A percentile compares a stretch with the other conserved stretches of the same genome.
Conservation (phyloP, 164 flowering plant species). For the Vitis cinerea region DNA sequence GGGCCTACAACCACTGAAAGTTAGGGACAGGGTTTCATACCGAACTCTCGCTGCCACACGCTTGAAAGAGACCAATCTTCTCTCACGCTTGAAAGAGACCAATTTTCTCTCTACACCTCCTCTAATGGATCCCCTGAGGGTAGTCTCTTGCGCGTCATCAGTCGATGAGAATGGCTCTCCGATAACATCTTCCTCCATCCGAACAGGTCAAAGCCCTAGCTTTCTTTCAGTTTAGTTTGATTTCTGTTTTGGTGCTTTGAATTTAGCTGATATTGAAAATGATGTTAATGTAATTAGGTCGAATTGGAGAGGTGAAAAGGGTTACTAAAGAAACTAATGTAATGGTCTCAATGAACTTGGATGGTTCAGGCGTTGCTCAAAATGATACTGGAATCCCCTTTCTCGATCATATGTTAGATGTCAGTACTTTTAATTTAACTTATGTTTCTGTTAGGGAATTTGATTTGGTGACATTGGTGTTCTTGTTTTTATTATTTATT, state of each 20-base stretch:
- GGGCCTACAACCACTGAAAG: no score
- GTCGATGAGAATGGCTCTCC: constrained; percentile 31
- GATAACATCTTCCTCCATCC: constrained; percentile 5
- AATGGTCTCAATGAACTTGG: constrained; percentile 69
- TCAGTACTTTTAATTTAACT: constrained; percentile 29
- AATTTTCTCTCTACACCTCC: background rate
- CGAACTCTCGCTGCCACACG: no score
- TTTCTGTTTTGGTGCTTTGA: background rate
- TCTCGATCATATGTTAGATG: constrained; percentile 98
- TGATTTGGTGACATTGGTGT: background rate
- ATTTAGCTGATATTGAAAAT: background rate
- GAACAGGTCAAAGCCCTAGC: constrained; percentile 14
- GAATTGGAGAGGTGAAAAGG: constrained; percentile 84
- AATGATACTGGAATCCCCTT: constrained; percentile 79
- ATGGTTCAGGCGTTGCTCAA: constrained; percentile 77
- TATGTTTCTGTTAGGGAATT: background rate
- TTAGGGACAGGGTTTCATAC: no score
- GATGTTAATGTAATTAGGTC: constrained; percentile 22
- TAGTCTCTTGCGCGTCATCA: constrained; percentile 21
- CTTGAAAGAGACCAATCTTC: no score
- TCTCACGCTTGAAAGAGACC: no score
- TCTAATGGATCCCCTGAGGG: constrained; percentile 11
- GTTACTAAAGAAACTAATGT: constrained; percentile 91
- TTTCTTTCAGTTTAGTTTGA: background rate
- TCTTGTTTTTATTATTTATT: background rate